phyloP scores from a whole-genome alignment of 169 alveolate species.

The Cryptosporidium muris region DNA sequence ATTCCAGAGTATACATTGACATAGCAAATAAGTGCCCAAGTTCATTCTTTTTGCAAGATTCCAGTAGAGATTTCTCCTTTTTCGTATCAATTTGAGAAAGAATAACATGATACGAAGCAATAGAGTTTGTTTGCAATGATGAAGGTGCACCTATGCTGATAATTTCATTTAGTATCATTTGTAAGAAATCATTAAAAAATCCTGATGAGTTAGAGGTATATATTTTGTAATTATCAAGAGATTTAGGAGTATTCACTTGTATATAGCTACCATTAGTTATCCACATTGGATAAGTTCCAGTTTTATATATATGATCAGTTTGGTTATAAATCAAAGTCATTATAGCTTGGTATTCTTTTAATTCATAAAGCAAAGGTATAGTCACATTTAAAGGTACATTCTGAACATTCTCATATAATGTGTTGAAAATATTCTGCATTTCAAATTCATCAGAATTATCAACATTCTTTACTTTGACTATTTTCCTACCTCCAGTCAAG shows the following conservation, averaged over 20 bases:
- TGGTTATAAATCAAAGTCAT: conserved; percentile 19
- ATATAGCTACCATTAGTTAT: conserved; percentile 44
- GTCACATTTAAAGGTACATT: conserved; percentile 40
- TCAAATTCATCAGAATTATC: background rate
- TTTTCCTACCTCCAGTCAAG: background rate
- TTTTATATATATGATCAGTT: conserved; percentile 29
- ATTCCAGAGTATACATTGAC: conserved; percentile 44
- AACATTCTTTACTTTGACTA: background rate
- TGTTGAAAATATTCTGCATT: background rate
- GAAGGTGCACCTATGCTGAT: conserved; percentile 16
- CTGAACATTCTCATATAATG: conserved; percentile 13
- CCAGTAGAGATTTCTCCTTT: conserved; percentile 30
- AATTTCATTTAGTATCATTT: conserved; percentile 26
- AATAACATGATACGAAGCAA: conserved; percentile 13
- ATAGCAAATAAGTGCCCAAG: background rate
- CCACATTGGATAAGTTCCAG: conserved; percentile 48
- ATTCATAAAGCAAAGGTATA: conserved; percentile 7
- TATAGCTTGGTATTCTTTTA: conserved; percentile 13
- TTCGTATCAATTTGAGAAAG: conserved; percentile 10
- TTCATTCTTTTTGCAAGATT: conserved; percentile 11
- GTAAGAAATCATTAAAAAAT: conserved; percentile 27
- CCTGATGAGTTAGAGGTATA: conserved; percentile 29
- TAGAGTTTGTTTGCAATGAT: background rate
- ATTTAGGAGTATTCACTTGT: conserved; percentile 20
- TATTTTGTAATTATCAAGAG: conserved; percentile 5